Conservation (phyloP, 352 stramenopile species). For the Pythium chondricola region DNA sequence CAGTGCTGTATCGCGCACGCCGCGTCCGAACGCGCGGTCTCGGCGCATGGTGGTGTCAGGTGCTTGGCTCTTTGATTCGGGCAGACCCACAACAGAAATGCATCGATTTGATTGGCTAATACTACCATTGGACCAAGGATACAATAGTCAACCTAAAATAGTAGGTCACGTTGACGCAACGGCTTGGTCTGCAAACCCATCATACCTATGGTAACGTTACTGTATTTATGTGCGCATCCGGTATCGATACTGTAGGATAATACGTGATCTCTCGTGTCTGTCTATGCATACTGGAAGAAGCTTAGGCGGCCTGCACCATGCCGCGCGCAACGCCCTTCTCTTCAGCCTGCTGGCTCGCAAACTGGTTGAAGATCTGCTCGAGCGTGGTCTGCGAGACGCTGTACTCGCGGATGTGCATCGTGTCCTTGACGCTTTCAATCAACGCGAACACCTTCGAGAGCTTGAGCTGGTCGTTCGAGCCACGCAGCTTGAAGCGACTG, state of each 20-base stretch:
- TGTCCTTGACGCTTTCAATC: slow-evolving; percentile 46
- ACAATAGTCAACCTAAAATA: too few relatives aligned
- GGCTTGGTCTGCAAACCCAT: too few relatives aligned
- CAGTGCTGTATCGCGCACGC: slow-evolving; percentile 4
- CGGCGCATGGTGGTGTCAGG: slow-evolving; percentile 7
- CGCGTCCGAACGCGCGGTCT: slow-evolving; percentile 11
- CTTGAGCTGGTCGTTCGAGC: slow-evolving; percentile 25
- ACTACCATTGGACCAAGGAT: too few relatives aligned
- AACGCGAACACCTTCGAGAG: slow-evolving; percentile 62
- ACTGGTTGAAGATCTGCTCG: slow-evolving; percentile 92
- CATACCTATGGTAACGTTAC: too few relatives aligned
- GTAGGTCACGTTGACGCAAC: too few relatives aligned
- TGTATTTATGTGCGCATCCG: too few relatives aligned
- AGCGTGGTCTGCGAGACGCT: slow-evolving; percentile 85
- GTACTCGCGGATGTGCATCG: slow-evolving; percentile 76
- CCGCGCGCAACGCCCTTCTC: slow-evolving; percentile 52
- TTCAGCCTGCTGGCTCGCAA: slow-evolving; percentile 73
- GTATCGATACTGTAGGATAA: too few relatives aligned
- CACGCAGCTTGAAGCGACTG: slow-evolving; percentile 58
- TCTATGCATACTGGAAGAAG: too few relatives aligned
- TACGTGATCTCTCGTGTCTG: too few relatives aligned
- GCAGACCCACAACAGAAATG: background rate
- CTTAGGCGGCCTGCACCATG: slow-evolving; percentile 4
- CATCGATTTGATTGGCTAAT: background rate
- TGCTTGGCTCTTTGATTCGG: background rate